Percentiles rank a stretch among this genome's conserved stretches.
phyloP scores from a whole-genome alignment of 148 eudicot genomes.

The Selenicereus undatus region DNA sequence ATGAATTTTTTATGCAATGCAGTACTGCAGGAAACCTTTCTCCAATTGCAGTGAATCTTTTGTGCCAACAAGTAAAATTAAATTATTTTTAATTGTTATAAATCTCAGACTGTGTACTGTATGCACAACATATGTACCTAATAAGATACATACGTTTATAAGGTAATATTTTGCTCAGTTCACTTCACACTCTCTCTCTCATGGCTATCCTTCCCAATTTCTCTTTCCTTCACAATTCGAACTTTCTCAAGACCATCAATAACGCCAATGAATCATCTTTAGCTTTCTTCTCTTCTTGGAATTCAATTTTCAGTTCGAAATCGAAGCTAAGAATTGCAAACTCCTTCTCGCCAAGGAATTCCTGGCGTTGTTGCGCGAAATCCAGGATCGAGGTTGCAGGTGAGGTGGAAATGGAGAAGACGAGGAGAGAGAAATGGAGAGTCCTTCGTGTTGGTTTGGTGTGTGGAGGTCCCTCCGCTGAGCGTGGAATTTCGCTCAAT shows the following conservation, averaged over 20 bases:
- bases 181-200: neutral
- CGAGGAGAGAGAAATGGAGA: slow-evolving; percentile 28
- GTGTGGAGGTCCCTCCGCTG: slow-evolving; percentile 89
- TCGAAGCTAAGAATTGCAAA: neutral
- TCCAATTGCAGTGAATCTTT: too few relatives aligned
- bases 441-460: slow-evolving; percentile 70
- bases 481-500: slow-evolving; percentile 85
- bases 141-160: too few relatives aligned
- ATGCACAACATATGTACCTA: too few relatives aligned
- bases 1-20: too few relatives aligned
- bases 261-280: neutral
- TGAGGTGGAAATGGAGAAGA: slow-evolving; percentile 22
- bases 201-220: neutral
- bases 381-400: slow-evolving; percentile 13
- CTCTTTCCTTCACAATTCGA: neutral
- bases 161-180: too few relatives aligned
- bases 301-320: neutral
- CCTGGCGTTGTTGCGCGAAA: neutral
- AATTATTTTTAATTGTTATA: too few relatives aligned
- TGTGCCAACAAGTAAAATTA: too few relatives aligned
- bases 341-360: neutral
- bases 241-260: neutral
- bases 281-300: neutral
- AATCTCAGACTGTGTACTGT: too few relatives aligned
- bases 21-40: too few relatives aligned